A percentile compares a stretch with the other conserved stretches of the same genome.
These are phyloP conservation scores for Capsella rubella DNA, from an alignment of 441 rosid genomes.

Conservation along the genomic window DNA sequence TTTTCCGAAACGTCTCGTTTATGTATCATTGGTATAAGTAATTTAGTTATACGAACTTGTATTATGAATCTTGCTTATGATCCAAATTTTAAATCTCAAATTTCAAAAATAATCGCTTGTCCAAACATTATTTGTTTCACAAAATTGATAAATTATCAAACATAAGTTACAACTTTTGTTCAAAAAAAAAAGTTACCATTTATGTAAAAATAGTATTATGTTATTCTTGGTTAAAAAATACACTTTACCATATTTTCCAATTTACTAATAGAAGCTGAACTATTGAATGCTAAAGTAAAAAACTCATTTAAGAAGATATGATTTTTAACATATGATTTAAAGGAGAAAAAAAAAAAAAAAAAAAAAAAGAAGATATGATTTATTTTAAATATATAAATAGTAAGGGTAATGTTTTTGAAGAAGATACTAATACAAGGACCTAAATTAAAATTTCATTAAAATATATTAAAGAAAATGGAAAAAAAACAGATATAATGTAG, in stretches of 20 bases:
- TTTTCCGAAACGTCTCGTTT: no score
- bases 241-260: not conserved
- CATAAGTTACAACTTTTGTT: not conserved
- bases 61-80: not conserved
- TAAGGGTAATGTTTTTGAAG: not conserved
- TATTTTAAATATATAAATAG: not conserved
- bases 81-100: not conserved
- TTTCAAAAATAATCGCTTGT: not conserved
- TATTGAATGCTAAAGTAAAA: not conserved
- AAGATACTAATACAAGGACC: conserved; percentile 1
- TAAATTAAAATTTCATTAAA: not conserved
- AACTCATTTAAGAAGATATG: not conserved
- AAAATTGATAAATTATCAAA: not conserved
- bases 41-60: not conserved
- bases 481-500: conserved; percentile 23
- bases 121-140: not conserved
- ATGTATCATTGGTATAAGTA: not conserved
- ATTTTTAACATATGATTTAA: no score
- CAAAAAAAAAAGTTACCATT: not conserved
- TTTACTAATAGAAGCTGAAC: not conserved
- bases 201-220: not conserved
- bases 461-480: not conserved
- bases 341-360: no score
- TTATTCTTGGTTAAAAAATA: not conserved
- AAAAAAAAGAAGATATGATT: not conserved